phyloP scores from a whole-genome alignment of 345 rosid species.

The Bruguiera gymnorhiza region DNA sequence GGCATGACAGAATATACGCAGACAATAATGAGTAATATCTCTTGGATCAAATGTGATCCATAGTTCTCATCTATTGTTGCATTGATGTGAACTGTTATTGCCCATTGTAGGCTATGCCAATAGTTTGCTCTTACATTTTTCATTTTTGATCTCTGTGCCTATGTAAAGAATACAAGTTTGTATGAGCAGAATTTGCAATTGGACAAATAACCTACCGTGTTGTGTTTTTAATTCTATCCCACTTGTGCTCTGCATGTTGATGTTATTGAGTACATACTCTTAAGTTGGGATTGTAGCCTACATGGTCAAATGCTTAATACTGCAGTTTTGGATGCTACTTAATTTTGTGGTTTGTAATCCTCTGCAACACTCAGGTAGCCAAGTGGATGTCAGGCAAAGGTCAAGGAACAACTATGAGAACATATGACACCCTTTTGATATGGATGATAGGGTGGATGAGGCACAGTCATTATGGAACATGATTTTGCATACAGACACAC shows the following conservation, averaged over 20 bases:
- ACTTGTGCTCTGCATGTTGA: background rate
- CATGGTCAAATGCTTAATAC: background rate
- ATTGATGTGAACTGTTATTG: background rate
- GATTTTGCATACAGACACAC: constrained; percentile 61
- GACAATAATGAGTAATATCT: background rate
- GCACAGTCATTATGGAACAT: constrained; percentile 85
- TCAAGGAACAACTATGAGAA: constrained; percentile 85
- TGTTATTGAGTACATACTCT: no score
- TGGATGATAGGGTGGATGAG: constrained; percentile 67
- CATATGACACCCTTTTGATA: constrained; percentile 83
- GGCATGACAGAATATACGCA: no score
- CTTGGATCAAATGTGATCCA: background rate
- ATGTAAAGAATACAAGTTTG: background rate
- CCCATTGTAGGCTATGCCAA: background rate
- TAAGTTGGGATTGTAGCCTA: no score
- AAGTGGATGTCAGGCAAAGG: constrained; percentile 97
- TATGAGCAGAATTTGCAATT: no score
- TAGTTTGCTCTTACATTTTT: background rate
- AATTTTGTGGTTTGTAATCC: constrained; percentile 8
- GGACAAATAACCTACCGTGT: no score
- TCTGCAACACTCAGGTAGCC: constrained; percentile 49
- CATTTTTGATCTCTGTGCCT: background rate
- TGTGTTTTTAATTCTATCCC: background rate
- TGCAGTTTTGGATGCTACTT: constrained; percentile 3
- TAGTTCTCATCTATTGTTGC: no score